Evolutionary conservation across 257 asterid genomes (phyloP).

Genomic region (Solanum neorickii): DNA sequence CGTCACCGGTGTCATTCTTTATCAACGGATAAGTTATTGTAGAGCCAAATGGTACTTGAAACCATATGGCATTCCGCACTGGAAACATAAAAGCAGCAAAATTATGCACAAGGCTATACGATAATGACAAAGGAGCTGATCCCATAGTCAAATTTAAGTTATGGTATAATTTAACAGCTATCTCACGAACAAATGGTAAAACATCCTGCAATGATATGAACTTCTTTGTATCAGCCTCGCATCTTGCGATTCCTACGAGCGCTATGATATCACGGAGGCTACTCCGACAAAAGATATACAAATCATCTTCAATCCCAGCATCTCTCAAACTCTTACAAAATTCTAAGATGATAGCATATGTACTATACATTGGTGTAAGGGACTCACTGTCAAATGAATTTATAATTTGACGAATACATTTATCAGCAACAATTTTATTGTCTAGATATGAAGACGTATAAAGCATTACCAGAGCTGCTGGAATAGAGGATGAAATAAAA

Average conservation of each 20-base stretch:
- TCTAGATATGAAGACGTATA: constrained; percentile 14
- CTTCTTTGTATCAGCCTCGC: constrained; percentile 6
- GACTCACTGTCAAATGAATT: constrained; percentile 12
- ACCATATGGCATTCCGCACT: constrained; percentile 11
- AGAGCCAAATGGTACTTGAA: background rate
- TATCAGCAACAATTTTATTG: constrained; percentile 30
- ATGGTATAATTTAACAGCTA: constrained; percentile 31
- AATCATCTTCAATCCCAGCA: constrained; percentile 25
- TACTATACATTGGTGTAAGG: background rate
- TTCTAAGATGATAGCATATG: constrained; percentile 37
- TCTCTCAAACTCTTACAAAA: constrained; percentile 43
- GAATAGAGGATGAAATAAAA: background rate
- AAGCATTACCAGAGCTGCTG: background rate
- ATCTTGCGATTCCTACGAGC: background rate
- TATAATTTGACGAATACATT: constrained; percentile 44
- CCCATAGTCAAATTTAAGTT: constrained; percentile 21
- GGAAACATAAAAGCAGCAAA: constrained; percentile 39
- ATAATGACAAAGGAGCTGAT: constrained; percentile 4
- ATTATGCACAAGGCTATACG: constrained; percentile 29
- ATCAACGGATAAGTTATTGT: background rate
- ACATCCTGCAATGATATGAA: constrained; percentile 37
- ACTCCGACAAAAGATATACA: constrained; percentile 41
- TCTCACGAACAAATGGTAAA: constrained; percentile 45
- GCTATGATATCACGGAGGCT: constrained; percentile 18
- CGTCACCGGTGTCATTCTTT: constrained; percentile 5